Base-by-base conservation (phyloP, 345 rosid species). In the Arabidopsis thaliana region DNA sequence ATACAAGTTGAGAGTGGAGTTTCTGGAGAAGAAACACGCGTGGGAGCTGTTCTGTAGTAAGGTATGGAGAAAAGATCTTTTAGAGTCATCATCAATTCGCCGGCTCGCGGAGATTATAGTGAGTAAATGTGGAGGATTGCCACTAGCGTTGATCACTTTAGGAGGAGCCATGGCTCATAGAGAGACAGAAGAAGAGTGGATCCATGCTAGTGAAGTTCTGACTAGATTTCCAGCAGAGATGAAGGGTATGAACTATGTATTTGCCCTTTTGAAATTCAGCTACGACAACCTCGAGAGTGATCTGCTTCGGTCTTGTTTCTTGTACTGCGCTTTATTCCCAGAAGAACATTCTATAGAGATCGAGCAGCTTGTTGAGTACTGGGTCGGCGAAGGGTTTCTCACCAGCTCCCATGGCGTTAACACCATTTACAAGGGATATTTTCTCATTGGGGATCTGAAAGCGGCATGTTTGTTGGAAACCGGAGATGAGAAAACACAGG, bases 121-220 rank as follows among this genome's bases (percentile, higher is more conserved):
- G 72, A 79, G 52, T 59, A 82, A 85, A 80, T 83, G 88, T 55
- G 84, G 82, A 41, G 88, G 85, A 34, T 73, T 85, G 67, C 86
- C 86, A 33, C 83, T 83, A 3, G 86, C 88, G 1, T 79, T 83
- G 59, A 77, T 85, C 66, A 77, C 86, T 37, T 36, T 77, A 57
- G 86, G 82, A 55, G 79, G 78, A 57, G 81, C 84, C 74, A 80
- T 84, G 86, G 84, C 86, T 59, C 75, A 79, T 7, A 77, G 82
- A 70, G 82, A 83, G 73, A 79, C 83, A 2, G 79, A 80, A 23
- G 75, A 83, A 77, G 85, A 85, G 60, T 81, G 88, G 88, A 79
- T 76, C 7, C 66, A 77, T 72, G 85, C 82, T 22, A 20, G 71
- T 49, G 79, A 83, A 69, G 73, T 74, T 66, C 63, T 83, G 30